Percentiles rank a stretch among this genome's conserved stretches.
phyloP scores from a whole-genome alignment of 306 rosid genomes.

The Cicer cuneatum region DNA sequence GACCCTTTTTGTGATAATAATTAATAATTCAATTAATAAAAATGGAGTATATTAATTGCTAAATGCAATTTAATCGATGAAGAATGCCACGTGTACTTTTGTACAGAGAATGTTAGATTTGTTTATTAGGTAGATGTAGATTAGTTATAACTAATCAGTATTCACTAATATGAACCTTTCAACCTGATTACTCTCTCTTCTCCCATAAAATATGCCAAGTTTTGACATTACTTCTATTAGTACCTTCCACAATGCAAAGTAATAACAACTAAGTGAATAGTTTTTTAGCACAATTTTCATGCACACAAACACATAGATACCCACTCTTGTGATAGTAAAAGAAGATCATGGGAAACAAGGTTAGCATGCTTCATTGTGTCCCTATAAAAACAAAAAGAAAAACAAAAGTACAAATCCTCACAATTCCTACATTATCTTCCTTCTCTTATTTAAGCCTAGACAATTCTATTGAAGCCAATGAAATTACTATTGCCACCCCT shows the following conservation, averaged over 20 bases:
- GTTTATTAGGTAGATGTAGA: too few relatives aligned
- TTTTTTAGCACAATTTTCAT: not conserved
- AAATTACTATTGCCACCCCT: not conserved
- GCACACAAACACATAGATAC: not conserved
- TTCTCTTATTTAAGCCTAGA: not conserved
- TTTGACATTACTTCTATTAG: not conserved
- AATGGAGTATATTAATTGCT: too few relatives aligned
- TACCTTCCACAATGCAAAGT: not conserved
- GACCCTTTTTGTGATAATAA: too few relatives aligned
- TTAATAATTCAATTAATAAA: too few relatives aligned
- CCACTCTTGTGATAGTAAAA: not conserved
- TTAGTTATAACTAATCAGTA: too few relatives aligned
- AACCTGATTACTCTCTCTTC: slow-evolving; percentile 8
- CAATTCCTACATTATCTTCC: not conserved
- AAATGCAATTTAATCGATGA: too few relatives aligned
- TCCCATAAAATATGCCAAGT: not conserved
- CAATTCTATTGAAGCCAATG: not conserved
- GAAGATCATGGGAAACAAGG: slow-evolving; percentile 36
- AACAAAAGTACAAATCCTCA: not conserved
- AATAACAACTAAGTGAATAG: not conserved
- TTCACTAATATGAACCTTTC: not conserved
- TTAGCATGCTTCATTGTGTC: not conserved
- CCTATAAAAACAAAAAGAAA: not conserved
- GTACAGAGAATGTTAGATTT: too few relatives aligned
- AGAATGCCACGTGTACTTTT: too few relatives aligned